phyloP scores from a whole-genome alignment of 2,329 filamentous ascomycete genomes.

The Epichloe glyceriae region DNA sequence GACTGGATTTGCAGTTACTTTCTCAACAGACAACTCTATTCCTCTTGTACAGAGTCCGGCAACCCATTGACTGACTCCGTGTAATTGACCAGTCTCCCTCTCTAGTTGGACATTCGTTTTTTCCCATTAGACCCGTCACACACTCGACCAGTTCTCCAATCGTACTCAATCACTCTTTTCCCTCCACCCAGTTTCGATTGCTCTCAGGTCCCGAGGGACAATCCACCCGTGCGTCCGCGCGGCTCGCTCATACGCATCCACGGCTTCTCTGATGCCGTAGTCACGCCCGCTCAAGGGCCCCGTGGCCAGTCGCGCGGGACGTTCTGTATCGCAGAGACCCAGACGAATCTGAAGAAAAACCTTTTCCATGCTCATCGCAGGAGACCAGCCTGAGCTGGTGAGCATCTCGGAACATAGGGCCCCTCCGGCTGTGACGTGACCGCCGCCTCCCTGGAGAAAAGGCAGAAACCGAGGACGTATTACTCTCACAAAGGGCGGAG shows the following conservation, averaged over 20 bases:
- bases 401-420: constrained; percentile 76
- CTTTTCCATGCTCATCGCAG: constrained; percentile 60
- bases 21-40: no score
- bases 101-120: no score
- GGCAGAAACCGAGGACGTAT: constrained; percentile 67
- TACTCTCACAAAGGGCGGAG: constrained; percentile 74
- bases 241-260: constrained; percentile 57
- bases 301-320: constrained; percentile 55
- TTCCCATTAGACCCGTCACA: no score
- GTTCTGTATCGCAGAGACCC: constrained; percentile 57
- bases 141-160: neutral
- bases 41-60: no score
- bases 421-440: constrained; percentile 73
- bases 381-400: constrained; percentile 72
- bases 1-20: no score
- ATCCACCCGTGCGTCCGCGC: constrained; percentile 60
- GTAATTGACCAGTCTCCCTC: no score
- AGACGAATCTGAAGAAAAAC: constrained; percentile 71
- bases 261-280: constrained; percentile 58
- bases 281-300: constrained; percentile 20
- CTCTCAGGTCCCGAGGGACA: constrained; percentile 48
- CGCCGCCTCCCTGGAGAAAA: constrained; percentile 62
- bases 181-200: constrained; percentile 19
- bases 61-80: no score
- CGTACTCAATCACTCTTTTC: neutral